A percentile compares a stretch with the other conserved stretches of the same genome.
phyloP scores from a whole-genome alignment of 208 protist species.

The Phytomonas sp. region DNA sequence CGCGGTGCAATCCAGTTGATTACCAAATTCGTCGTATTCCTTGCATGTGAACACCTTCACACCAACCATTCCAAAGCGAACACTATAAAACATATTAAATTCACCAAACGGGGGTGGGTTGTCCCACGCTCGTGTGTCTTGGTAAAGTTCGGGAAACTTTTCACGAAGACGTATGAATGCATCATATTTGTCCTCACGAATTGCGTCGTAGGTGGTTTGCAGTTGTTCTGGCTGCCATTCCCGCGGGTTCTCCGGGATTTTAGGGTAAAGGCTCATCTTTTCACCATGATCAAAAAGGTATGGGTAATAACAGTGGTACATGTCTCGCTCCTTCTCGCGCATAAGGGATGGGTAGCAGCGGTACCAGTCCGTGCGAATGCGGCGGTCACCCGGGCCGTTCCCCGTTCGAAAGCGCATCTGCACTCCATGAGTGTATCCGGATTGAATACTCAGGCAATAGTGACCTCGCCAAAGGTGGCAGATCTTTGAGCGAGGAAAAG shows the following conservation, averaged over 20 bases:
- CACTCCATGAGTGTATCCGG: not conserved
- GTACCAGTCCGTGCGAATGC: slow-evolving; percentile 83
- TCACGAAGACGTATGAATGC: slow-evolving; percentile 84
- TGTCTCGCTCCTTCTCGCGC: slow-evolving; percentile 86
- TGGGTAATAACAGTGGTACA: slow-evolving; percentile 93
- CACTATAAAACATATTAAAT: slow-evolving; percentile 93
- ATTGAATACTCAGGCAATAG: not conserved
- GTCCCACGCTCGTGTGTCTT: slow-evolving; percentile 88
- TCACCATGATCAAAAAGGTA: slow-evolving; percentile 91
- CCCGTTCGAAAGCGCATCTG: slow-evolving; percentile 55
- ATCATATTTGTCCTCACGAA: slow-evolving; percentile 92
- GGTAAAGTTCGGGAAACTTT: slow-evolving; percentile 91
- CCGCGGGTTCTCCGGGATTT: slow-evolving; percentile 87
- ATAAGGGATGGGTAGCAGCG: slow-evolving; percentile 85
- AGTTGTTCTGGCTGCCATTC: slow-evolving; percentile 88
- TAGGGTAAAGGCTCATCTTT: slow-evolving; percentile 89
- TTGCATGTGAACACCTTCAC: slow-evolving; percentile 89
- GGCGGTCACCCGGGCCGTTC: slow-evolving; percentile 69
- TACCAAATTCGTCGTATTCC: slow-evolving; percentile 91
- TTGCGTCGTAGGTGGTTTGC: slow-evolving; percentile 91
- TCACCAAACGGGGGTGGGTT: slow-evolving; percentile 90
- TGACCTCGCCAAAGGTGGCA: not conserved
- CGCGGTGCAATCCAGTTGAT: slow-evolving; percentile 88
- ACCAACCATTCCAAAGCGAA: slow-evolving; percentile 87
- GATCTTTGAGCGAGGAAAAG: not conserved